phyloP scores from a whole-genome alignment of 306 rosid species.

The Canavalia ensiformis region DNA sequence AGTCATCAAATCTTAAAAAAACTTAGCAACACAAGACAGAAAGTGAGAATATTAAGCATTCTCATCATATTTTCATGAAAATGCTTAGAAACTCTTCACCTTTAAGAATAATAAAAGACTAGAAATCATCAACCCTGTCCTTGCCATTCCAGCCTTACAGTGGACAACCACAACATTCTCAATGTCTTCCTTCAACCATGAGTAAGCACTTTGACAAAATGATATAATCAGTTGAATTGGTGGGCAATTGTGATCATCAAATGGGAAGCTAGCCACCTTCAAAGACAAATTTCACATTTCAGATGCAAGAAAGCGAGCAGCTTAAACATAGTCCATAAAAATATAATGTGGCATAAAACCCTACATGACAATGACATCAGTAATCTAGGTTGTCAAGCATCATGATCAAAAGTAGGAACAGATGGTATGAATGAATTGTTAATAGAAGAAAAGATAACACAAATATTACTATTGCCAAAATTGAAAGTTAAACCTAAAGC shows the following conservation, averaged over 20 bases:
- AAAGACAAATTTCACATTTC: constrained; percentile 49
- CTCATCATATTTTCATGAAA: constrained; percentile 40
- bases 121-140: constrained; percentile 99
- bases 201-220: constrained; percentile 96
- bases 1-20: constrained; percentile 37
- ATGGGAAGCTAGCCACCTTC: constrained; percentile 96
- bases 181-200: constrained; percentile 97
- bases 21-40: constrained; percentile 17
- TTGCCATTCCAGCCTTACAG: constrained; percentile 99
- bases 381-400: constrained; percentile 21
- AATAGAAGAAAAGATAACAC: constrained; percentile 31
- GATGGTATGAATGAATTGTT: constrained; percentile 32
- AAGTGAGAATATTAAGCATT: constrained; percentile 28
- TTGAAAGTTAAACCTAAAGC: constrained; percentile 28
- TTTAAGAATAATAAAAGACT: constrained; percentile 92
- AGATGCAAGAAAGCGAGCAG: constrained; percentile 30
- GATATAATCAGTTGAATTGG: constrained; percentile 82
- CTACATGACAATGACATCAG: constrained; percentile 21
- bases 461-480: constrained; percentile 3
- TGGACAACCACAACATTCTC: constrained; percentile 99
- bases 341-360: constrained; percentile 15
- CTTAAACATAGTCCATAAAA: constrained; percentile 34
- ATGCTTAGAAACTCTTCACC: constrained; percentile 55
- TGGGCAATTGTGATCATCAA: constrained; percentile 97
- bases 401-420: constrained; percentile 24